Evolutionary conservation across 768 basidiomycete species (phyloP).

Genomic region (Hericium rajendrae): DNA sequence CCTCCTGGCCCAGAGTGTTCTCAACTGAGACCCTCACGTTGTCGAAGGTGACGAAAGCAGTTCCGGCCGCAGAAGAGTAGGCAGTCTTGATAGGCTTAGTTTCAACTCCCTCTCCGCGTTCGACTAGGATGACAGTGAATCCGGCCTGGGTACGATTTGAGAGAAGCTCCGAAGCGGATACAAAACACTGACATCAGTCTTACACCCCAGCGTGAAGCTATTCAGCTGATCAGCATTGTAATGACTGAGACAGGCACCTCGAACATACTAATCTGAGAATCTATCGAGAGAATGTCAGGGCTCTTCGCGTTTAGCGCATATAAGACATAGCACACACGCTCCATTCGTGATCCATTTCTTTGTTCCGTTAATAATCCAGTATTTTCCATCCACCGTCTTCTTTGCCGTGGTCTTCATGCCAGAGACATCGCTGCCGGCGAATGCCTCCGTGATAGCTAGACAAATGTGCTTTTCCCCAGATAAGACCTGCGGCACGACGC

Average conservation of each 20-base stretch:
- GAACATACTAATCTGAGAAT: conserved; percentile 27
- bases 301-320: neutral
- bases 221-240: conserved; percentile 9
- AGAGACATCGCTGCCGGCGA: conserved; percentile 78
- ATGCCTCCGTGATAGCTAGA: conserved; percentile 83
- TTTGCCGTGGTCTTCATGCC: conserved; percentile 70
- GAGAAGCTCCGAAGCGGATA: too few relatives aligned
- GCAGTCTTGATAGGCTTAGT: conserved; percentile 83
- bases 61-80: conserved; percentile 86
- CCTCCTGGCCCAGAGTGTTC: conserved; percentile 77
- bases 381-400: conserved; percentile 73
- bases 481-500: conserved; percentile 51
- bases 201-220: conserved; percentile 66
- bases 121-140: conserved; percentile 83
- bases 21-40: conserved; percentile 79
- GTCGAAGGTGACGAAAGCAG: conserved; percentile 75
- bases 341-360: conserved; percentile 88
- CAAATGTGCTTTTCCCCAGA: conserved; percentile 76
- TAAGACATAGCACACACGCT: conserved; percentile 28
- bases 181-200: conserved; percentile 32
- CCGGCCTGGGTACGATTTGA: conserved; percentile 31
- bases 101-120: conserved; percentile 72
- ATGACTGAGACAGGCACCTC: neutral
- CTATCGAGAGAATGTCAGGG: conserved; percentile 17
- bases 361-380: conserved; percentile 78